phyloP scores from a whole-genome alignment of 2,329 filamentous ascomycete species.

The Fusarium devonianum region DNA sequence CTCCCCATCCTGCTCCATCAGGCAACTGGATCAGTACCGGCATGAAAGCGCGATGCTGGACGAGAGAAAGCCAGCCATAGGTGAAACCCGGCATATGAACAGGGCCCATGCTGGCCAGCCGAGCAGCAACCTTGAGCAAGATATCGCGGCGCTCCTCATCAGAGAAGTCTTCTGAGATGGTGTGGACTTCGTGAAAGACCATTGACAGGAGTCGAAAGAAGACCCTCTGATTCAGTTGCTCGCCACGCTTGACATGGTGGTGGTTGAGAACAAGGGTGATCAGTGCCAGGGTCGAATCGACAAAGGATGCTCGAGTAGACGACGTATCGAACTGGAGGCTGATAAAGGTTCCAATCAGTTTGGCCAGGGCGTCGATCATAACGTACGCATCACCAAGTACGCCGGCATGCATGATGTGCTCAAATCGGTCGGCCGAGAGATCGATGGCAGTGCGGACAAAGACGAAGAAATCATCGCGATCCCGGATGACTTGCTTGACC shows the following conservation, averaged over 20 bases:
- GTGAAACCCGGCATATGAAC: slow-evolving; percentile 80
- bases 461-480: slow-evolving; percentile 76
- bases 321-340: slow-evolving; percentile 72
- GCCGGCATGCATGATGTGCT: slow-evolving; percentile 70
- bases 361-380: slow-evolving; percentile 81
- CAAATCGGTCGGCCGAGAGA: slow-evolving; percentile 77
- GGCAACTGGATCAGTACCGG: slow-evolving; percentile 75
- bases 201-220: slow-evolving; percentile 91
- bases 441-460: slow-evolving; percentile 87
- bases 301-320: slow-evolving; percentile 71
- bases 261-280: slow-evolving; percentile 82
- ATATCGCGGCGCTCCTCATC: slow-evolving; percentile 72
- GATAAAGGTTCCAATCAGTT: slow-evolving; percentile 78
- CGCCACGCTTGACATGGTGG: slow-evolving; percentile 81
- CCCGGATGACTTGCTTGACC: slow-evolving; percentile 73
- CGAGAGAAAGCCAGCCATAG: slow-evolving; percentile 82
- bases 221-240: slow-evolving; percentile 84
- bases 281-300: slow-evolving; percentile 81
- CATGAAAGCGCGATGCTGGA: slow-evolving; percentile 86
- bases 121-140: slow-evolving; percentile 73
- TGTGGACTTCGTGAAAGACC: slow-evolving; percentile 77
- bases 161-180: slow-evolving; percentile 63
- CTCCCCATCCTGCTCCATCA: slow-evolving; percentile 75
- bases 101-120: slow-evolving; percentile 78
- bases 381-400: slow-evolving; percentile 64